These are phyloP conservation scores for Diplodia intermedia DNA, from an alignment of 2,329 filamentous ascomycete species.

Conservation along the genomic window DNA sequence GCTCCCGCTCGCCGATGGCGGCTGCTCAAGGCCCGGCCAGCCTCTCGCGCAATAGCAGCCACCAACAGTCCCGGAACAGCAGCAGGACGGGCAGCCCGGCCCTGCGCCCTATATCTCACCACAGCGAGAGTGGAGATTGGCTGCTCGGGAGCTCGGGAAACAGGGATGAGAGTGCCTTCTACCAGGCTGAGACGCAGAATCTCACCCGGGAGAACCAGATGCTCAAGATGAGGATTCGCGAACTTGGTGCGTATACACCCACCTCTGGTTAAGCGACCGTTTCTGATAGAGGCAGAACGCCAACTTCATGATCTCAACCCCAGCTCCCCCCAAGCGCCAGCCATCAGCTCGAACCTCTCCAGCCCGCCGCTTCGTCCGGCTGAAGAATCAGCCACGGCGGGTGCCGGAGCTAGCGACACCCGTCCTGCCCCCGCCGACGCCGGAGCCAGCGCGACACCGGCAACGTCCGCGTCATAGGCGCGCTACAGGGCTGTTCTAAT, in stretches of 20 bases:
- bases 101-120: conserved; percentile 63
- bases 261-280: conserved; percentile 25
- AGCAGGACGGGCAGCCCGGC: conserved; percentile 53
- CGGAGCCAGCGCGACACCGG: conserved; percentile 14
- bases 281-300: conserved; percentile 40
- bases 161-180: conserved; percentile 78
- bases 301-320: conserved; percentile 46
- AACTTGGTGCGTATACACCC: conserved; percentile 64
- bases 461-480: conserved; percentile 11
- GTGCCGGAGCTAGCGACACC: neutral
- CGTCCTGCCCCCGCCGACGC: conserved; percentile 20
- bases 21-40: conserved; percentile 36
- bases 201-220: conserved; percentile 82
- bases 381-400: conserved; percentile 9
- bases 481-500: neutral
- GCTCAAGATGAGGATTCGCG: conserved; percentile 75
- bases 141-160: conserved; percentile 58
- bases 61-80: conserved; percentile 47
- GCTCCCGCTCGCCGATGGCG: conserved; percentile 47
- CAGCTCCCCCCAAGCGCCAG: conserved; percentile 43
- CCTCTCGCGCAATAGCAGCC: conserved; percentile 55
- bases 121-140: conserved; percentile 67
- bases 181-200: conserved; percentile 82
- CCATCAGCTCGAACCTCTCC: conserved; percentile 40
- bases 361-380: conserved; percentile 35